Base-by-base conservation (phyloP, 495 filamentous ascomycete species). In the Penicillium manginii region DNA sequence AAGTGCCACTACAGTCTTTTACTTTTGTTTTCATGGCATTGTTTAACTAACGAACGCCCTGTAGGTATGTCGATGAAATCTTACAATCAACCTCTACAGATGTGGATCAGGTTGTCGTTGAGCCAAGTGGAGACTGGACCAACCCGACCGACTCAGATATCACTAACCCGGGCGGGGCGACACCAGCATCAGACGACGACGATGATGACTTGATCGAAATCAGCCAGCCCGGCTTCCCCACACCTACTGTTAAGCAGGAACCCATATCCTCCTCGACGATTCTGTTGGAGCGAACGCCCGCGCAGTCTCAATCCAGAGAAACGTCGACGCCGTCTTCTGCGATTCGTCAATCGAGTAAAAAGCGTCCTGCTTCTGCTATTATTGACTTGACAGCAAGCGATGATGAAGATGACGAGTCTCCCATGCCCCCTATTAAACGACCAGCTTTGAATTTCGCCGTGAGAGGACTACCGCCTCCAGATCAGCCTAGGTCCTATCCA, bases 41-140 rank as follows among this genome's bases (percentile, higher is more conserved):
- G 39, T 12, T 22, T 35, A 37, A 45, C 19, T 32, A n/a, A 7
- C 9, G 11, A 21, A 22, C 7, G 15, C 42, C n/a, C n/a, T n/a
- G n/a, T 65, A 93, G 90, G 67, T 98, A 98, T 67, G 92, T 96
- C 21, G 82, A 89, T 62, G 89, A 94, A 47, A 97, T 98, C 52
- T 80, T 98, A 6, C 74, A 81, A 26, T 80, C 78, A 14, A 96
- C 92, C 0, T 74, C 88, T 0, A 78, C 80, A 19, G 83, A 83
- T 2, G 80, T 87, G 3, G 90, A 96, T 33, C 91, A 96, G 62
- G 91, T 98, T 29, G 90, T 89, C 2, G 90, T 98, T 52, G 91
- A 98, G 61, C 92, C 94, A 2, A 79, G 91, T 60, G 94, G 93
- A 2, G 76, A 78, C 66, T 98, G 94, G 94, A 79, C 81, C n/a